Base-by-base conservation (phyloP, 2,329 filamentous ascomycete species). In the Neonectria magnoliae region DNA sequence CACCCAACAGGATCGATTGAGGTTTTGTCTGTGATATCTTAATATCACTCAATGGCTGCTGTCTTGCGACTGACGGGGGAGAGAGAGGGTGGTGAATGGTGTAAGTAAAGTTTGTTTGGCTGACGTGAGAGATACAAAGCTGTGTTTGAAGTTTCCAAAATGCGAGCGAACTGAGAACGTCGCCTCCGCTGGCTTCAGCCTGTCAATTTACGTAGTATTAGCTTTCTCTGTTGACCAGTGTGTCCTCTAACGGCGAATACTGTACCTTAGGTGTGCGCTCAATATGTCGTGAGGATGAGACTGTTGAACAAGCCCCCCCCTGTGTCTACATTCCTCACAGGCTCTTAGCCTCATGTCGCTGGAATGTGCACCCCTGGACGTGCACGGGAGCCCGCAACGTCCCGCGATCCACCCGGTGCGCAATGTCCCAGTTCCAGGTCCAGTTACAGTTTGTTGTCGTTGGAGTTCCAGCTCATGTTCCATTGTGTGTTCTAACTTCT, bases 301-400 rank as follows among this genome's bases (percentile, higher is more conserved):
- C 36, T 38, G 36, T 16, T 50, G 52, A 36, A 29, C 10, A 5
- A 31, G 27, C 27, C 53, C 59, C 53, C 59, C 55, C 59, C 44
- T 57, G 59, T 33, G 20, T 33, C 18, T 58, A 27, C 60, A 58
- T 63, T 63, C 50, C 42, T 62, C 53, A 20, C 20, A 42, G 45
- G 33, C 45, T 57, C 45, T 47, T 31, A 25, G 16, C 36, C 42
- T 18, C 38, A 51, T 13, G 20, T 50, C 56, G 44, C 44, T 64
- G 58, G 57, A 68, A 63, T 62, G 64, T 65, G 57, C 38, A 44
- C 53, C 48, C 65, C 62, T 62, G 65, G 57, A 61, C 51, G 62
- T 44, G 55, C 29, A 56, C 60, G 63, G 60, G 67, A 61, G 66
- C 63, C 63, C 68, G 67, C 67, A 72, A 71, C 68, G 70, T 72